These are phyloP conservation scores for Nicotiana rustica DNA, from an alignment of 305 asterid species.

Conservation along the genomic window DNA sequence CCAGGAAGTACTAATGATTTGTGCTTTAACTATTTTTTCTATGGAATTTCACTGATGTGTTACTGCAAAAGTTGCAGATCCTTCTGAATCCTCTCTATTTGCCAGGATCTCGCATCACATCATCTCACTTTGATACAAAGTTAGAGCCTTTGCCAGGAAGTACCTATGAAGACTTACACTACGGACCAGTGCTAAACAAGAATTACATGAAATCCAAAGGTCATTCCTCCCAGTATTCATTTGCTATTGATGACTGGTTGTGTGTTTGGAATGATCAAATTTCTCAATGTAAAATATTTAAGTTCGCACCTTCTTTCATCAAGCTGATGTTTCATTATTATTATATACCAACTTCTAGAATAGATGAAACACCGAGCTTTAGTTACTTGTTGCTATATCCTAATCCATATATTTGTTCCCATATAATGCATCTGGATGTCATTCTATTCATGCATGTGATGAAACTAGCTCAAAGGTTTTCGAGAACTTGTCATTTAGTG, in stretches of 20 bases:
- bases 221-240: background rate
- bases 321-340: background rate
- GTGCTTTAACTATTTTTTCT: no score
- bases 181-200: background rate
- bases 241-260: background rate
- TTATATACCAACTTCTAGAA: no score
- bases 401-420: background rate
- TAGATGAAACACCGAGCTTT: no score
- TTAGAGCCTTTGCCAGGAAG: conserved; percentile 89
- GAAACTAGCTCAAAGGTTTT: conserved; percentile 11
- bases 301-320: background rate
- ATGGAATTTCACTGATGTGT: conserved; percentile 36
- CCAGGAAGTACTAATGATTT: conserved; percentile 60
- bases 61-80: conserved; percentile 57
- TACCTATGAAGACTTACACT: conserved; percentile 57
- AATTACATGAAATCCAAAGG: background rate
- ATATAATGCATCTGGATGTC: background rate
- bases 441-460: background rate
- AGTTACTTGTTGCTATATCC: no score
- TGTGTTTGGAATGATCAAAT: conserved; percentile 21
- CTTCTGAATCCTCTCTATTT: conserved; percentile 93
- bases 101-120: conserved; percentile 89
- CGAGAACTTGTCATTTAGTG: background rate
- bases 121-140: conserved; percentile 93
- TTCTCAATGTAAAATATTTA: background rate